Evolutionary conservation across 129 eudicot genomes (phyloP).

Genomic region (Lonicera japonica): DNA sequence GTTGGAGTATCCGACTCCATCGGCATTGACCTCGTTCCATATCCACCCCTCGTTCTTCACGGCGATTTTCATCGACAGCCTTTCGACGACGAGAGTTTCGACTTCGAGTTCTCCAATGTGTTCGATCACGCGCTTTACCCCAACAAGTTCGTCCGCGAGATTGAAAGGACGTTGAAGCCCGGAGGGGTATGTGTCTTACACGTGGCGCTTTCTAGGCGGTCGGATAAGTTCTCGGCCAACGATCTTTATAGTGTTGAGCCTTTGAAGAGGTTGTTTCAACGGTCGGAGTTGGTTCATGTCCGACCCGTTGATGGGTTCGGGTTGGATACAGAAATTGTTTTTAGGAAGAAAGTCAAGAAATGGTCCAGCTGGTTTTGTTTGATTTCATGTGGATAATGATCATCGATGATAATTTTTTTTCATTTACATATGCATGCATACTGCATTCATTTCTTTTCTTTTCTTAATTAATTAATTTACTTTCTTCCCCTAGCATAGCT

Average conservation of each 20-base stretch:
- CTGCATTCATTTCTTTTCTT: too few species aligned
- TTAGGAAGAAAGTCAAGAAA: slow-evolving; percentile 30
- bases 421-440: too few species aligned
- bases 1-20: slow-evolving; percentile 70
- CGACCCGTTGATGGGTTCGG: slow-evolving; percentile 74
- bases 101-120: slow-evolving; percentile 74
- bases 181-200: slow-evolving; percentile 76
- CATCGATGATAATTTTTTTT: too few species aligned
- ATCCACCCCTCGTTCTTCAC: slow-evolving; percentile 59
- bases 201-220: slow-evolving; percentile 51
- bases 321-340: slow-evolving; percentile 69
- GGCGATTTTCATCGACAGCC: slow-evolving; percentile 84
- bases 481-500: too few species aligned
- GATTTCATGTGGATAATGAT: too few species aligned
- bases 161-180: slow-evolving; percentile 67
- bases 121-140: slow-evolving; percentile 84
- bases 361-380: slow-evolving; percentile 8
- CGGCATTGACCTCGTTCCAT: slow-evolving; percentile 70
- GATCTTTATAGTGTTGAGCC: slow-evolving; percentile 64
- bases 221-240: slow-evolving; percentile 82
- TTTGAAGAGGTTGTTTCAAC: slow-evolving; percentile 43
- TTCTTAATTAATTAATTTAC: too few species aligned
- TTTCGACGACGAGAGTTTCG: slow-evolving; percentile 44
- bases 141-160: slow-evolving; percentile 59
- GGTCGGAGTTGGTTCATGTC: slow-evolving; percentile 50